These are phyloP conservation scores for Lophiotrema nucula DNA, from an alignment of 495 filamentous ascomycete species.

Conservation along the genomic window DNA sequence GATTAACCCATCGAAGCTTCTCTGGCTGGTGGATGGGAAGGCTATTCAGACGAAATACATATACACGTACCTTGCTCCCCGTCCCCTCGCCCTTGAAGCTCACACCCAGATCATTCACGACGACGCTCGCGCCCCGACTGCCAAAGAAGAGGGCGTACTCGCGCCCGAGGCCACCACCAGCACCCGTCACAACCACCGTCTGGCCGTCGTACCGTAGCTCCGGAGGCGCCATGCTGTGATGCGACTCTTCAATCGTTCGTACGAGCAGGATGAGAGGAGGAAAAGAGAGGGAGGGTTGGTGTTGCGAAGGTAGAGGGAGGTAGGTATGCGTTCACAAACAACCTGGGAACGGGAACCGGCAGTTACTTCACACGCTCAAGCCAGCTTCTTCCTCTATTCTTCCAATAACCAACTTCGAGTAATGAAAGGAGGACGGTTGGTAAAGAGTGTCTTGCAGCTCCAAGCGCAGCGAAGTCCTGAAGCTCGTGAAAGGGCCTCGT, in stretches of 20 bases:
- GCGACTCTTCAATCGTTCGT: not conserved
- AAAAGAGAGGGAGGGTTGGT: conserved; percentile 14
- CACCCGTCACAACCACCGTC: conserved; percentile 94
- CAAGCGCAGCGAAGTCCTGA: too few relatives aligned
- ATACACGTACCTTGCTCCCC: conserved; percentile 21
- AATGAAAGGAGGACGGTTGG: too few relatives aligned
- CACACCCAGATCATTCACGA: conserved; percentile 94
- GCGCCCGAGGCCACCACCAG: conserved; percentile 91
- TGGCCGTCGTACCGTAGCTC: conserved; percentile 92
- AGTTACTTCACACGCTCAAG: too few relatives aligned
- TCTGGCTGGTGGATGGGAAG: too few relatives aligned
- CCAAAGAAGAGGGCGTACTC: conserved; percentile 91
- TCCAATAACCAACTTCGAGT: too few relatives aligned
- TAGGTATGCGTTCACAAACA: too few relatives aligned
- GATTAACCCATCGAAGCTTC: conserved; percentile 4
- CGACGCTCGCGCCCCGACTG: conserved; percentile 88
- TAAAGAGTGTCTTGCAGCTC: too few relatives aligned
- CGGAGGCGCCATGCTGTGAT: conserved; percentile 21
- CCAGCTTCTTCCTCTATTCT: too few relatives aligned
- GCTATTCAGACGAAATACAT: too few relatives aligned
- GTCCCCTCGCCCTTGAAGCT: conserved; percentile 90
- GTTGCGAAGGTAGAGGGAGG: too few relatives aligned
- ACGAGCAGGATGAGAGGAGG: conserved; percentile 19
- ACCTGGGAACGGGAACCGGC: too few relatives aligned
- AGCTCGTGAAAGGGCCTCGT: conserved; percentile 30